Evolutionary conservation across 202 grass and related monocot genomes (phyloP), one percentile per base, ranked within the genome.

Genomic region (Cymbopogon flexuosus): DNA sequence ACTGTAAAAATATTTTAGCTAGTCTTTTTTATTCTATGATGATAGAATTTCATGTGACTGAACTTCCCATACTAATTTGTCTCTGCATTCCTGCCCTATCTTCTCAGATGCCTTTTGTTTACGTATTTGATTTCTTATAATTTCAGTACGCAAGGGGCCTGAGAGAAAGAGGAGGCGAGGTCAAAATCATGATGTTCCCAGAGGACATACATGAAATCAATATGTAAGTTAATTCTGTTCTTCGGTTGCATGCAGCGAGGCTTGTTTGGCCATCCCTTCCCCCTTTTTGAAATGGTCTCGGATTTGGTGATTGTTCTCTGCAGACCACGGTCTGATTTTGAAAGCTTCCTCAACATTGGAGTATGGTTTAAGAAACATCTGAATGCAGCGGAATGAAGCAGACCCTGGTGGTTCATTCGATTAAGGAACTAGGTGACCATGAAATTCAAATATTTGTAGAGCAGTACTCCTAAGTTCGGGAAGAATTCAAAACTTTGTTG

Each of bases 301-400:
- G 24, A 59, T 81, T 56, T 77, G 11, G 18, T 37, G 4, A n/a
- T 24, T 46, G 29, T 13, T 56, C 12, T 47, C 5, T 76, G 69
- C 70, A 88, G 81, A 72, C 78, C 84, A 1, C 88, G 35, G 36
- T 91, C 86, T 2, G 86, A 93, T 58, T 96, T 90, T 0, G 86
- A 89, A 65, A 90, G 88, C 74, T 96, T 96, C 73, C 73, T 92
- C 54, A 93, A 91, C 65, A 96, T 89, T 27, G 93, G 93, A 63
- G 86, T 93, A n/a, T 93, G 93, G 93, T 96, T 96, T 54, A 93
- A 87, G 74, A 89, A 83, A 84, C 29, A 96, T 65, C 70, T 91
- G 47, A 29, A 78, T 16, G 35, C 36, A 45, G 11, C 5, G 3
- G 27, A 16, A 11, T 68, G 14, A 72, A 5, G 43, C 19, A 69